Evolutionary conservation across 352 stramenopile species (phyloP), one percentile per base, ranked within the genome.

Genomic region (Peronospora farinosa): DNA sequence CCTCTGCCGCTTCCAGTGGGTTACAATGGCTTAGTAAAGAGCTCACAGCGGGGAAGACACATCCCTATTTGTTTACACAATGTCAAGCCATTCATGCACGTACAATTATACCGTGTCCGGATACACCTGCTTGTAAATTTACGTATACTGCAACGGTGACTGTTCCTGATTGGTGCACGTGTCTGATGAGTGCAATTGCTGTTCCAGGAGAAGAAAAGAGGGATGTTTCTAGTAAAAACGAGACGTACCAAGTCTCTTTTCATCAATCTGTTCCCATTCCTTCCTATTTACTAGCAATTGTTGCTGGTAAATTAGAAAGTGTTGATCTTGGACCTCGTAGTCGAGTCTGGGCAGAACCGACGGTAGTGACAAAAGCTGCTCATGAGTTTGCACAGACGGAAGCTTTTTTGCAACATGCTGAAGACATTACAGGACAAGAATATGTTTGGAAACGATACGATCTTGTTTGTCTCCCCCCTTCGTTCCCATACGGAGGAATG

Each of bases 361-460:
- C 61, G 8, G 74, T 99, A 16, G 88, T 99, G 0, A 87, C 94
- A 0, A 84, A 76, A 28, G 93, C 92, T 1, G 90, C 88, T 11
- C 83, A 91, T 57, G 96, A 98, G 66, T 99, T 98, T 61, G 71
- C 73, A 7, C 84, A 98, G 59, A 98, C 95, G 0, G 93, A 98
- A 64, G 69, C 74, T 11, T 97, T 97, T 53, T 55, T 99, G 10
- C 53, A 82, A 46, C 78, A 87, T 33, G 96, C 94, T 0, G 96
- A 99, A 66, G 71, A 72, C 5, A 85, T 99, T 42, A 95, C 88
- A 8, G 82, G 84, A 17, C 78, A 92, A 33, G 69, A 76, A 19
- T 99, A 99, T 70, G 78, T 91, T 6, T 98, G 95, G 96, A 85
- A 83, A 49, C 77, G 95, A n/a, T 98, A 98, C 72, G 96, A 99